A percentile compares a stretch with the other conserved stretches of the same genome.
phyloP scores from a whole-genome alignment of 331 rosid species.

The Prunus yedoensis region DNA sequence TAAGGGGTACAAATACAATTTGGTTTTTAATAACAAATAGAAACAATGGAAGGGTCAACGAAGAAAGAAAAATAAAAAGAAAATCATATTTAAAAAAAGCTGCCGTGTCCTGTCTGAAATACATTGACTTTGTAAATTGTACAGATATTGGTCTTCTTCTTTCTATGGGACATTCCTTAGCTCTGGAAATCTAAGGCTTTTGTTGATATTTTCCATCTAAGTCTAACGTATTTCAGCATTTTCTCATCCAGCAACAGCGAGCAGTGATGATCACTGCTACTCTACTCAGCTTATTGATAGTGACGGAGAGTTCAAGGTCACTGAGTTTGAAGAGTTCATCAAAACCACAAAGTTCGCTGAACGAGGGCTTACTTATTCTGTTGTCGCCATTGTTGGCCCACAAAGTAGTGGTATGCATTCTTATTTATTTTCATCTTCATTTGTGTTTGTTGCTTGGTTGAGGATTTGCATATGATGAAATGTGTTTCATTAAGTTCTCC shows the following conservation, averaged over 20 bases:
- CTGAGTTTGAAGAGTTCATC: slow-evolving; percentile 68
- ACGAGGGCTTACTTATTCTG: slow-evolving; percentile 94
- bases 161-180: too few relatives aligned
- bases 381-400: slow-evolving; percentile 97
- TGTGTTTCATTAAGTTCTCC: background rate
- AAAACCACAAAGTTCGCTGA: slow-evolving; percentile 66
- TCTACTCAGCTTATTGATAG: slow-evolving; percentile 96
- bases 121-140: too few relatives aligned
- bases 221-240: background rate
- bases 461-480: background rate
- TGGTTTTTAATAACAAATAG: too few relatives aligned
- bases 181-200: background rate
- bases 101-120: too few relatives aligned
- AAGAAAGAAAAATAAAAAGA: too few relatives aligned
- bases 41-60: too few relatives aligned
- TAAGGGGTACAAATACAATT: too few relatives aligned
- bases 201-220: slow-evolving; percentile 15
- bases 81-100: too few relatives aligned
- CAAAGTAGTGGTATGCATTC: slow-evolving; percentile 93
- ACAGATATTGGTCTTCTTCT: too few relatives aligned
- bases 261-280: slow-evolving; percentile 39
- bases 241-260: slow-evolving; percentile 35
- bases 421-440: slow-evolving; percentile 1
- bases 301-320: slow-evolving; percentile 71
- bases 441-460: background rate